Percentiles rank a stretch among this genome's conserved stretches.
These are phyloP conservation scores for Breviolum minutum DNA, from an alignment of 73 alveolate species.

Conservation along the genomic window DNA sequence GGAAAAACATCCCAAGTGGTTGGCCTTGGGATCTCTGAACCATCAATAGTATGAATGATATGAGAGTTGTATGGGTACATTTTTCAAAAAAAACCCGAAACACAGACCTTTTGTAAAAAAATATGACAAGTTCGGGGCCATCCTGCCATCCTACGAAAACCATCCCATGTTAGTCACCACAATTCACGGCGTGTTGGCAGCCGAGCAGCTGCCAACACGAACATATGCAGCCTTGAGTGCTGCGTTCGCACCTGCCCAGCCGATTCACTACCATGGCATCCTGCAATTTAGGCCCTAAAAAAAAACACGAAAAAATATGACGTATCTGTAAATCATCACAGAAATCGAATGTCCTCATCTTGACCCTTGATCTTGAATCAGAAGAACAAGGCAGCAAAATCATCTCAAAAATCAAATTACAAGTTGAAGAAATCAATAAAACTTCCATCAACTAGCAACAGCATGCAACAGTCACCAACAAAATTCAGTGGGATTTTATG, in stretches of 20 bases:
- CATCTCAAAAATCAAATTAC: too few relatives aligned
- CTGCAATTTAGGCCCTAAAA: too few relatives aligned
- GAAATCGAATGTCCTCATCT: too few relatives aligned
- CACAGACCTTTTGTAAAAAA: too few relatives aligned
- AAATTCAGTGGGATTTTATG: background rate
- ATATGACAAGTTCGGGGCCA: background rate
- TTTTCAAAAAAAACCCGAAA: background rate
- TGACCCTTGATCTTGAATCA: too few relatives aligned
- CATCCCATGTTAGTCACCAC: background rate
- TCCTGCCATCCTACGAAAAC: background rate
- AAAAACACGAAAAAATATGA: too few relatives aligned
- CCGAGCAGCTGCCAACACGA: conserved; percentile 65
- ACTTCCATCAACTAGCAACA: background rate
- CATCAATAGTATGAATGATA: too few relatives aligned
- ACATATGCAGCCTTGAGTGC: conserved; percentile 91
- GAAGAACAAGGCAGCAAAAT: too few relatives aligned
- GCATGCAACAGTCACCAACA: background rate
- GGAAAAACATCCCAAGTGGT: too few relatives aligned
- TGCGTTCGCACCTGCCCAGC: conserved; percentile 30
- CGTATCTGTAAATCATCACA: too few relatives aligned
- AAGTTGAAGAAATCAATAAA: too few relatives aligned
- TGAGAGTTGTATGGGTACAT: background rate
- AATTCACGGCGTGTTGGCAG: background rate
- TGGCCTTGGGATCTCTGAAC: too few relatives aligned
- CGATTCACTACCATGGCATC: background rate